Conservation (phyloP, 2,329 filamentous ascomycete genomes). For the Balansia obtecta region DNA sequence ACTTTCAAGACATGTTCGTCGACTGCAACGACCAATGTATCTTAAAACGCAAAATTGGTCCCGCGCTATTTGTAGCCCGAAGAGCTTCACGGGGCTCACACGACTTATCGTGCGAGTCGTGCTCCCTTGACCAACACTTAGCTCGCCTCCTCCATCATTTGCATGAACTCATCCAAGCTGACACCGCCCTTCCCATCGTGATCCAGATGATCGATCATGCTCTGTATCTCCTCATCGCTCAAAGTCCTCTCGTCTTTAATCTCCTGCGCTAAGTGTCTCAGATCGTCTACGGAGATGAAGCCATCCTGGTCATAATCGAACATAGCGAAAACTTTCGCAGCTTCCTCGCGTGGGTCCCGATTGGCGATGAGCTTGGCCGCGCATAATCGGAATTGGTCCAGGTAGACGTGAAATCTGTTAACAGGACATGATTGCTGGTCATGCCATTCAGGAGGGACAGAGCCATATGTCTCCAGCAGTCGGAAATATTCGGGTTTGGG, state of each 20-base stretch:
- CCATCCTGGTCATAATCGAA: conserved; percentile 93
- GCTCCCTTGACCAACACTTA: conserved; percentile 4
- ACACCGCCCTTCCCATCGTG: conserved; percentile 80
- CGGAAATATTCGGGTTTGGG: conserved; percentile 74
- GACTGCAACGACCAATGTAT: background rate
- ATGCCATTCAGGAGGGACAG: conserved; percentile 50
- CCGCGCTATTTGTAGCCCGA: background rate
- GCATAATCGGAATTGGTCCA: conserved; percentile 49
- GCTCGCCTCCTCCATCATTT: conserved; percentile 41
- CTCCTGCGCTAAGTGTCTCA: conserved; percentile 78
- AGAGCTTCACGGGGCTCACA: background rate
- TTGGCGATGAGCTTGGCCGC: conserved; percentile 70
- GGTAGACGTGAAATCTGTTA: conserved; percentile 37
- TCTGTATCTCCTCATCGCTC: conserved; percentile 80
- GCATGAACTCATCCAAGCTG: conserved; percentile 55
- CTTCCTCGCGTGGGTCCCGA: conserved; percentile 83
- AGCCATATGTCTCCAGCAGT: conserved; percentile 70
- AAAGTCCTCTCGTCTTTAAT: conserved; percentile 69
- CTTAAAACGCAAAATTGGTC: background rate
- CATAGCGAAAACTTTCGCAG: conserved; percentile 77
- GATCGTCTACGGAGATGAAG: conserved; percentile 76
- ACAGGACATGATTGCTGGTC: conserved; percentile 28
- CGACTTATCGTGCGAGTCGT: background rate
- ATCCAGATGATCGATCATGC: conserved; percentile 98
- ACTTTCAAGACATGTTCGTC: background rate